These are phyloP conservation scores for Tephrocybe sp. DNA, from an alignment of 768 basidiomycete species.

Conservation along the genomic window DNA sequence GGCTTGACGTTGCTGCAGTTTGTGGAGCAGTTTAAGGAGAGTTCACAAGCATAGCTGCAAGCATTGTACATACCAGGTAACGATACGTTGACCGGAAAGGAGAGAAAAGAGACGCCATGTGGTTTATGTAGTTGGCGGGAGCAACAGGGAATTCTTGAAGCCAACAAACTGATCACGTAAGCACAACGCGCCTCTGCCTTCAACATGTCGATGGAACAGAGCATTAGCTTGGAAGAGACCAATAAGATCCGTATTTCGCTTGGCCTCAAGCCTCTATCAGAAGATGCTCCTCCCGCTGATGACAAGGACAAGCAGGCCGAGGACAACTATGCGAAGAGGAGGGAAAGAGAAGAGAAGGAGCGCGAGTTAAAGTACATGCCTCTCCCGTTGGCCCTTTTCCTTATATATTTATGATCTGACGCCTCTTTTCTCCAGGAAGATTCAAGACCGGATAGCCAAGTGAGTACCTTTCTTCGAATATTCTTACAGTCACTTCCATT, in stretches of 20 bases:
- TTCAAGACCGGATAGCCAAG: slow-evolving; percentile 82
- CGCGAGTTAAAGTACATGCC: slow-evolving; percentile 73
- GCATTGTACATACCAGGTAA: slow-evolving; percentile 35
- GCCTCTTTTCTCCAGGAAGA: slow-evolving; percentile 47
- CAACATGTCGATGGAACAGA: slow-evolving; percentile 76
- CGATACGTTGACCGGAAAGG: slow-evolving; percentile 56
- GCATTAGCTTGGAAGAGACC: slow-evolving; percentile 91
- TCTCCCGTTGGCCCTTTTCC: slow-evolving; percentile 9
- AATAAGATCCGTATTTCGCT: slow-evolving; percentile 94
- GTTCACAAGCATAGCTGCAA: neutral
- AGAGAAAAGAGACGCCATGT: slow-evolving; percentile 44
- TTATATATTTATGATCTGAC: slow-evolving; percentile 26
- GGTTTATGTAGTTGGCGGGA: slow-evolving; percentile 3
- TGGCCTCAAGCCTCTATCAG: slow-evolving; percentile 91
- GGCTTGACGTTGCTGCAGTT: slow-evolving; percentile 84
- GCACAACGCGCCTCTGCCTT: slow-evolving; percentile 14
- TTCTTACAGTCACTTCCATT: slow-evolving; percentile 48
- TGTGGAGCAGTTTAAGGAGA: slow-evolving; percentile 15
- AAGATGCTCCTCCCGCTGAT: slow-evolving; percentile 69
- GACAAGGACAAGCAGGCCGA: slow-evolving; percentile 84
- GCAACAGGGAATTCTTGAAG: slow-evolving; percentile 12
- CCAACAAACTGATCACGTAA: slow-evolving; percentile 22
- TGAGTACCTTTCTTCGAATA: slow-evolving; percentile 50
- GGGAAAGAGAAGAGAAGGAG: slow-evolving; percentile 69
- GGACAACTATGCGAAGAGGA: slow-evolving; percentile 76